Percentiles rank a stretch among this genome's conserved stretches.
Conservation (phyloP, 345 rosid species). For the Arabis alpina region DNA sequence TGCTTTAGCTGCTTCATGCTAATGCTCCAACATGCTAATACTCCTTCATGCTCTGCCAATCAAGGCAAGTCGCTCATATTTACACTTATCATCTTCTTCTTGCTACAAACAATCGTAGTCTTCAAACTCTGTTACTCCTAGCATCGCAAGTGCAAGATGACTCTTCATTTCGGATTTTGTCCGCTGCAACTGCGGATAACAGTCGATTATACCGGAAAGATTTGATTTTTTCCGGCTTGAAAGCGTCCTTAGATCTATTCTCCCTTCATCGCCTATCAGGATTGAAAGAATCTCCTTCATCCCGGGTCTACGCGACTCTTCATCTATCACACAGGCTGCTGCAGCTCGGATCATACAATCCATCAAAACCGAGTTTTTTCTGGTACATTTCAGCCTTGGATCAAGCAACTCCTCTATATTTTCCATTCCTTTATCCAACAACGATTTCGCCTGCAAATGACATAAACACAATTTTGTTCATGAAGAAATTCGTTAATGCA, state of each 20-base stretch:
- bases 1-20: too few species aligned
- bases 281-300: constrained; percentile 60
- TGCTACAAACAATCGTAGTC: constrained; percentile 58
- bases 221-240: constrained; percentile 51
- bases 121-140: constrained; percentile 78
- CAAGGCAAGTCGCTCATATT: not conserved
- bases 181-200: constrained; percentile 62
- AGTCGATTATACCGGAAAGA: constrained; percentile 66
- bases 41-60: too few species aligned
- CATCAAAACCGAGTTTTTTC: constrained; percentile 51
- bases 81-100: not conserved
- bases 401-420: constrained; percentile 72
- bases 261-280: constrained; percentile 59
- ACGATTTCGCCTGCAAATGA: constrained; percentile 72
- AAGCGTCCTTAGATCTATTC: constrained; percentile 39
- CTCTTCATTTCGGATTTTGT: constrained; percentile 79
- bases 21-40: too few species aligned
- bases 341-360: constrained; percentile 76
- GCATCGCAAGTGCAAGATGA: constrained; percentile 89
- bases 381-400: constrained; percentile 51
- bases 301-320: constrained; percentile 74
- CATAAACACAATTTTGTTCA: not conserved
- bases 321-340: constrained; percentile 64
- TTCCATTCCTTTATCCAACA: constrained; percentile 65
- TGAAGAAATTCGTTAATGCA: not conserved